Evolutionary conservation across 1,284 basidiomycete genomes (phyloP), one percentile per base, ranked within the genome.

Genomic region (Amylostereum areolatum): DNA sequence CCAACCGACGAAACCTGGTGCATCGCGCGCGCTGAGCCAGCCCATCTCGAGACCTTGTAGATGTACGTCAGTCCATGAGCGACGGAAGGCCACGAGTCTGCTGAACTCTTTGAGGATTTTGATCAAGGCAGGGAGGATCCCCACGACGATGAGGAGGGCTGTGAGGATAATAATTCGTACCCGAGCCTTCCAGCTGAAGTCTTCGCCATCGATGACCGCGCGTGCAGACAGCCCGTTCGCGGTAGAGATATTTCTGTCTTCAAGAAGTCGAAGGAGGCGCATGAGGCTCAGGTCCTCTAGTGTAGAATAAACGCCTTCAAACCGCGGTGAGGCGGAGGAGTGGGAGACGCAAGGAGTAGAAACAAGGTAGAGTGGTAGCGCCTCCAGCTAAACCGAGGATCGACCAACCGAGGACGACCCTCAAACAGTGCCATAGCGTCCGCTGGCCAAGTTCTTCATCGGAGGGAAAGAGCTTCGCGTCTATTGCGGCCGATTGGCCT

Each of bases 201-300:
- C 66, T 1, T 50, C 56, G 8, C 65, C 70, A 36, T 71, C 62
- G 9, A 71, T 61, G 8, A 66, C 57, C 35, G 67, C 72, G 46
- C 70, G 66, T 35, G 60, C 59, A 34, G 52, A 59, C 8, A 67
- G 52, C 28, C 58, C 53, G 32, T 55, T 46, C 48, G 65, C 57
- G 36, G 63, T 66, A 2, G 64, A 56, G 12, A 72, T 59, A 31
- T 66, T 62, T 27, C 71, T 69, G 32, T 72, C 69, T 57, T 87
- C 80, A 36, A 89, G 66, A 11, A 84, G 63, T 32, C 80, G 74
- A 36, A 92, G 66, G 4, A 92, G 73, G 2, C 88, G 78, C 25
- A 89, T 64, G 18, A 92, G 63, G 50, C 83, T 87, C 45, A 92
- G 74, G 59, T 92, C 87, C 50, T 86, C 80, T 12, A 91, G 67